Evolutionary conservation across 2,329 filamentous ascomycete species (phyloP).

Genomic region (Leptographium flavum): DNA sequence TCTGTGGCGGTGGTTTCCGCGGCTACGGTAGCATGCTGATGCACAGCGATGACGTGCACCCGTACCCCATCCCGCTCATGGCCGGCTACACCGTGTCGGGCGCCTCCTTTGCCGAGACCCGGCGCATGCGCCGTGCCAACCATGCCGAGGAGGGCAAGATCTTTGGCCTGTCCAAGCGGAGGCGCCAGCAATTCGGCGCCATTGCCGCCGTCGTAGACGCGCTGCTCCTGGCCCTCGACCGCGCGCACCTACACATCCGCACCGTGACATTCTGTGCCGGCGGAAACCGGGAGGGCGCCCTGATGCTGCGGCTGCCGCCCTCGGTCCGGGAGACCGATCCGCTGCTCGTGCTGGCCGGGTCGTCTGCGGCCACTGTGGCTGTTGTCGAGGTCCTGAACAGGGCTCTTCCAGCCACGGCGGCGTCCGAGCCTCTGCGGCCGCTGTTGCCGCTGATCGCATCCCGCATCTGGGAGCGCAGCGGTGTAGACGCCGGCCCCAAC

Average conservation of each 20-base stretch:
- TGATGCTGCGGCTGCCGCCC: slow-evolving; percentile 55
- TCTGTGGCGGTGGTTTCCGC: slow-evolving; percentile 80
- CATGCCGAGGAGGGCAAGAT: slow-evolving; percentile 37
- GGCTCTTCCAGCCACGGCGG: slow-evolving; percentile 24
- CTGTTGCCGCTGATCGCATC: slow-evolving; percentile 25
- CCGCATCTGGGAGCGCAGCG: slow-evolving; percentile 35
- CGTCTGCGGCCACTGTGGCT: slow-evolving; percentile 12
- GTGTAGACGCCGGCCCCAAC: slow-evolving; percentile 35
- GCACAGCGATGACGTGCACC: slow-evolving; percentile 55
- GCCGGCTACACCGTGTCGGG: slow-evolving; percentile 60
- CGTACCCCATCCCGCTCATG: slow-evolving; percentile 73
- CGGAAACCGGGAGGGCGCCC: slow-evolving; percentile 70
- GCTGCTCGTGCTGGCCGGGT: slow-evolving; percentile 26
- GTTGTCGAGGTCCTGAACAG: slow-evolving; percentile 23
- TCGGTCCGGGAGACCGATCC: slow-evolving; percentile 51
- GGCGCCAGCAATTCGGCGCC: slow-evolving; percentile 70
- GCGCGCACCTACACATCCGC: slow-evolving; percentile 42
- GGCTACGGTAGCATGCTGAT: slow-evolving; percentile 86
- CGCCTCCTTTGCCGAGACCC: slow-evolving; percentile 41
- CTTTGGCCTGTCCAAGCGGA: slow-evolving; percentile 67
- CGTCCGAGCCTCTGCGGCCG: neutral
- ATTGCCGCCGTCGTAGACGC: slow-evolving; percentile 70
- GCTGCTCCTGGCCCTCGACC: slow-evolving; percentile 45
- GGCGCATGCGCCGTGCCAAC: slow-evolving; percentile 37
- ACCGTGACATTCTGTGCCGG: slow-evolving; percentile 71